These are phyloP conservation scores for Tremella fuciformis DNA, from an alignment of 768 basidiomycete species.

Conservation along the genomic window DNA sequence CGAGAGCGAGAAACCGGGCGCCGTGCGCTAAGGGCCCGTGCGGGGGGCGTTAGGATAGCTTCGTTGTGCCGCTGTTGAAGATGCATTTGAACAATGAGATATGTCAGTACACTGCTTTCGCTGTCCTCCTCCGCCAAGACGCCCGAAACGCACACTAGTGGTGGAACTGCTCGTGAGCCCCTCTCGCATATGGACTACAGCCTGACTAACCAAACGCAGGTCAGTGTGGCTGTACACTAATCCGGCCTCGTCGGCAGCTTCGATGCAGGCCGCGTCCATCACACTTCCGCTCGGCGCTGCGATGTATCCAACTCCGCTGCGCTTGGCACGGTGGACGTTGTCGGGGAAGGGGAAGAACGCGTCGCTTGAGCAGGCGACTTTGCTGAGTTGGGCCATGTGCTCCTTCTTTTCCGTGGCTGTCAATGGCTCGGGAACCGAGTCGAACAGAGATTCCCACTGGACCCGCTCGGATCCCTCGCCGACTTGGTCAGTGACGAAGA, in stretches of 20 bases:
- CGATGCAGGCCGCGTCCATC: constrained; percentile 95
- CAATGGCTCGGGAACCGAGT: constrained; percentile 64
- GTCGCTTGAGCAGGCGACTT: constrained; percentile 89
- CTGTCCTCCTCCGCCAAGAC: too few species aligned
- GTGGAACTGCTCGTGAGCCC: constrained; percentile 21
- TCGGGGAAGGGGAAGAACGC: constrained; percentile 99
- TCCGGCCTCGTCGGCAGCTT: constrained; percentile 87
- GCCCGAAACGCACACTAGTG: constrained; percentile 11
- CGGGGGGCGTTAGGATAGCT: too few species aligned
- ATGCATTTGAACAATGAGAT: too few species aligned
- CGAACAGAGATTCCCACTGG: constrained; percentile 89
- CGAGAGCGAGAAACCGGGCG: too few species aligned
- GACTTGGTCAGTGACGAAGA: constrained; percentile 85
- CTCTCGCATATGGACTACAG: neutral
- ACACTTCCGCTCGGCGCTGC: constrained; percentile 84
- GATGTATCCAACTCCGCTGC: constrained; percentile 88
- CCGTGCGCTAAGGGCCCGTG: too few species aligned
- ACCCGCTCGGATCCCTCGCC: constrained; percentile 83
- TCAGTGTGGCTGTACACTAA: constrained; percentile 90
- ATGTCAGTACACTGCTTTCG: too few species aligned
- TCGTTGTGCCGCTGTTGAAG: too few species aligned
- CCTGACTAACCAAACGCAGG: constrained; percentile 76
- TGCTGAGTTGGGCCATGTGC: constrained; percentile 72
- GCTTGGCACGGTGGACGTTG: constrained; percentile 87
- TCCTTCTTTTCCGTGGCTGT: constrained; percentile 67